Evolutionary conservation across 2,329 filamentous ascomycete species (phyloP).

Genomic region (Trichoderma sp.): DNA sequence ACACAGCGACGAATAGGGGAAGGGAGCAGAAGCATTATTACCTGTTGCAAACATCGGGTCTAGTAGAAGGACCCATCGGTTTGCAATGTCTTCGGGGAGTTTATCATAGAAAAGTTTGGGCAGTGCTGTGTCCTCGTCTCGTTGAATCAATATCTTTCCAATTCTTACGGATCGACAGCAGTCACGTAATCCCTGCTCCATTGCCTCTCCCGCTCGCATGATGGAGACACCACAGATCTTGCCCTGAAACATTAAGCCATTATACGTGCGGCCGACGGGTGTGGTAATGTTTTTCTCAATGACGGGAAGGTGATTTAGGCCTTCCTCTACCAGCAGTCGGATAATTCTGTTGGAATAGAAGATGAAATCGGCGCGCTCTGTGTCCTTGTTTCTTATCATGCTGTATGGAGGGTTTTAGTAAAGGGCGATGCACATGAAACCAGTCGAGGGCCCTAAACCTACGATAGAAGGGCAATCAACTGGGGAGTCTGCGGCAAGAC

Average conservation of each 20-base stretch:
- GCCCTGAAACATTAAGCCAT: slow-evolving; percentile 90
- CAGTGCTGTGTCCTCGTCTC: slow-evolving; percentile 89
- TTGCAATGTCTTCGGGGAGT: slow-evolving; percentile 86
- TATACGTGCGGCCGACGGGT: slow-evolving; percentile 82
- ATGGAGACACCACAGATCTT: slow-evolving; percentile 99
- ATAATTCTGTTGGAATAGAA: slow-evolving; percentile 99
- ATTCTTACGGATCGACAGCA: slow-evolving; percentile 98
- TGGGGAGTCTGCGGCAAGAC: slow-evolving; percentile 91
- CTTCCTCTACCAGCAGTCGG: slow-evolving; percentile 92
- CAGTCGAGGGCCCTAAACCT: slow-evolving; percentile 44
- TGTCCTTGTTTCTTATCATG: slow-evolving; percentile 91
- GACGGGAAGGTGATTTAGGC: slow-evolving; percentile 91
- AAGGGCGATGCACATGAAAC: neutral
- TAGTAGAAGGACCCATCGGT: slow-evolving; percentile 88
- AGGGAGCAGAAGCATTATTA: slow-evolving; percentile 36
- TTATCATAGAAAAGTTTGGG: slow-evolving; percentile 98
- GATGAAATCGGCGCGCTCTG: slow-evolving; percentile 92
- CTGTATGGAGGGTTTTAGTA: slow-evolving; percentile 48
- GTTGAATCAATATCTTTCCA: slow-evolving; percentile 96
- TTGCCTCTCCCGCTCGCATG: slow-evolving; percentile 96
- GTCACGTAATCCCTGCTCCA: slow-evolving; percentile 95
- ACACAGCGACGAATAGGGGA: neutral
- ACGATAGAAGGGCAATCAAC: slow-evolving; percentile 96
- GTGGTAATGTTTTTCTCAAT: slow-evolving; percentile 87
- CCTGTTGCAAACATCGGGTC: slow-evolving; percentile 99